Base-by-base conservation (phyloP, 2,329 filamentous ascomycete species). In the Dryadomyces quercivorus region DNA sequence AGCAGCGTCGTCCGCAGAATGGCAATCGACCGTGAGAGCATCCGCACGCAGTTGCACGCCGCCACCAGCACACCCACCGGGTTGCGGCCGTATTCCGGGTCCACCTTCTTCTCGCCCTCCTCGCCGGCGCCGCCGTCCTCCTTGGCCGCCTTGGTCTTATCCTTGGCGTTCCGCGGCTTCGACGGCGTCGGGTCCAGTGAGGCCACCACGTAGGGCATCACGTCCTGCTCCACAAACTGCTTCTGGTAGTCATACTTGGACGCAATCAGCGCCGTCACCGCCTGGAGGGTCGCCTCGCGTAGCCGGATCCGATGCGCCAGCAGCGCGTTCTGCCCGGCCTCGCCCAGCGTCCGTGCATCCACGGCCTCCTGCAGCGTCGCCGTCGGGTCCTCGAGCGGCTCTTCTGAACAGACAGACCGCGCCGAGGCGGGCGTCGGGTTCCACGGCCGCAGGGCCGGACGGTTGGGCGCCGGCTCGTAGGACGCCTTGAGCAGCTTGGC, bases 221-320 rank as follows among this genome's bases (percentile, higher is more conserved):
- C 80, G n/a, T 90, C 88, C 61, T 88, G 81, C 22, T 91, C 85
- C 52, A 93, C 86, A 49, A 97, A 79, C 0, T 79, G 77, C 64
- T 94, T 95, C 46, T 91, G 79, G 63, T 92, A 88, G 22, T 86
- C 81, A 61, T 97, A 90, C 62, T 90, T 89, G 61, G 85, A 85
- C 2, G 87, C 81, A 1, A 87, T 82, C 51, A 97, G 73, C 2
- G 89, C 85, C n/a, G 87, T 87, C 55, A 97, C 72, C 1, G 89
- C 90, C 63, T 84, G 84, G 18, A 97, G 70, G 1, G 84, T 80
- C 51, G 80, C 84, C 67, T 92, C 86, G 53, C 93, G 81, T 59
- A 90, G 78, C 61, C 77, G 84, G 67, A 91, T 83, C 22, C 84
- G 81, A 66, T 95, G 88, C 59, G 67, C 81, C 63, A 75, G 77